A percentile compares a stretch with the other conserved stretches of the same genome.
Conservation (phyloP, 1,139 yeast species). For the Protomyces arabidopsidicola region DNA sequence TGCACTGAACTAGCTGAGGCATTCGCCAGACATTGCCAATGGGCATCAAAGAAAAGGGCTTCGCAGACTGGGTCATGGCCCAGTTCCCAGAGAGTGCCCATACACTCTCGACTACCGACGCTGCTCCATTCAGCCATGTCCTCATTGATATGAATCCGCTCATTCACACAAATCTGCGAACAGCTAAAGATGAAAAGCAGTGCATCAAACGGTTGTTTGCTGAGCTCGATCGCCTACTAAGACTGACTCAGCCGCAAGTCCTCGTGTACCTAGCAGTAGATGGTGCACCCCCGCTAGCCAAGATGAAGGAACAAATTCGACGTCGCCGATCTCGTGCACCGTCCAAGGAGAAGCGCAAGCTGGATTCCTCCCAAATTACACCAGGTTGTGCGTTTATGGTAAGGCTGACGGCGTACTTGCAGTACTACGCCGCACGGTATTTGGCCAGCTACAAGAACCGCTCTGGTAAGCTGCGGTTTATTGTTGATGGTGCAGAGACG, state of each 20-base stretch:
- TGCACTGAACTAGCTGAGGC: too few species aligned
- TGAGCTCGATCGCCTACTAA: slow-evolving; percentile 4
- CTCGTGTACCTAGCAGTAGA: slow-evolving; percentile 22
- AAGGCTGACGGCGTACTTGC: slow-evolving; percentile 17
- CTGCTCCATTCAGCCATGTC: slow-evolving; percentile 7
- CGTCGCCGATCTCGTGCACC: slow-evolving; percentile 16
- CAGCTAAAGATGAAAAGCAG: slow-evolving; percentile 2
- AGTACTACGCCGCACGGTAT: slow-evolving; percentile 19
- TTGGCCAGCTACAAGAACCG: slow-evolving; percentile 10
- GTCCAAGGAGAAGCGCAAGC: slow-evolving; percentile 8
- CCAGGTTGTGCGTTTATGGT: slow-evolving; percentile 17
- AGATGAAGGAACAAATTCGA: slow-evolving; percentile 23
- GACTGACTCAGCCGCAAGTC: slow-evolving; percentile 7
- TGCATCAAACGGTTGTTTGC: slow-evolving; percentile 9
- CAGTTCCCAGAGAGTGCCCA: slow-evolving; percentile 9
- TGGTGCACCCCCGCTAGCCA: slow-evolving; percentile 23
- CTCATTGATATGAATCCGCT: slow-evolving; percentile 21
- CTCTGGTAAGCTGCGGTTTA: slow-evolving; percentile 1
- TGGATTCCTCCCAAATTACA: slow-evolving; percentile 16
- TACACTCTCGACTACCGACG: not conserved
- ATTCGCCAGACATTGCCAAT: not conserved
- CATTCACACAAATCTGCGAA: slow-evolving; percentile 16
- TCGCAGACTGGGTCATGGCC: slow-evolving; percentile 15
- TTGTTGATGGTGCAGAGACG: slow-evolving; percentile 21
- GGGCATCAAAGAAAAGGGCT: slow-evolving; percentile 25